Evolutionary conservation across 1,284 basidiomycete genomes (phyloP), one percentile per base, ranked within the genome.

Genomic region (Pterulicium gracile): DNA sequence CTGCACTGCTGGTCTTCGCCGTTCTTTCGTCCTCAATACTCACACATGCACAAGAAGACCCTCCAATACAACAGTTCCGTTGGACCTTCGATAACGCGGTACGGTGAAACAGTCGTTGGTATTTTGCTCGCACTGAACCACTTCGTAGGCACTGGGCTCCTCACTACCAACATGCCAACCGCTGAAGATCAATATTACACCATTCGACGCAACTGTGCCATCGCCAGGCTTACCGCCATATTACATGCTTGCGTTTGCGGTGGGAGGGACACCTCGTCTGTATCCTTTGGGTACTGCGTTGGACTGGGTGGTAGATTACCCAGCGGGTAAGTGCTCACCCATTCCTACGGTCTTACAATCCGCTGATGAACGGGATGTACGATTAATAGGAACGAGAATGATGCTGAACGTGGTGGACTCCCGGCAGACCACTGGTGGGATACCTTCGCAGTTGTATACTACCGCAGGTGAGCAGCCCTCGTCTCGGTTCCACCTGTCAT

Each of bases 181-280:
- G 7, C 27, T 32, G 27, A 7, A 7, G 7, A 32, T 32, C 27
- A 7, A 10, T n/a, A n/a, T n/a, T n/a, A 32, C 27, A 32, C 10
- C 27, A 32, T 7, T 10, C n/a, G n/a, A 32, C 27, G 7, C 27
- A 47, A 50, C 56, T 56, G 61, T 43, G 44, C 61, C 58, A 27
- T n/a, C n/a, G n/a, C n/a, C n/a, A n/a, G 70, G 66, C 0, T 55
- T 60, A 1, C 63, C 72, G 2, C 73, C 72, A 1, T 78, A 68
- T 51, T 75, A 69, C 54, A 68, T 77, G 66, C 61, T 72, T 23
- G 68, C 72, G 0, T 67, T 70, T 46, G 65, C 66, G 24, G 46
- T 61, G 4, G 61, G 61, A 3, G 69, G 69, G 3, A 61, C 66
- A 3, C 67, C 72, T 0, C 65, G 62, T 10, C 67, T 65, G 7